These are phyloP conservation scores for Mycena epipterygia DNA, from an alignment of 768 basidiomycete species.

Conservation along the genomic window DNA sequence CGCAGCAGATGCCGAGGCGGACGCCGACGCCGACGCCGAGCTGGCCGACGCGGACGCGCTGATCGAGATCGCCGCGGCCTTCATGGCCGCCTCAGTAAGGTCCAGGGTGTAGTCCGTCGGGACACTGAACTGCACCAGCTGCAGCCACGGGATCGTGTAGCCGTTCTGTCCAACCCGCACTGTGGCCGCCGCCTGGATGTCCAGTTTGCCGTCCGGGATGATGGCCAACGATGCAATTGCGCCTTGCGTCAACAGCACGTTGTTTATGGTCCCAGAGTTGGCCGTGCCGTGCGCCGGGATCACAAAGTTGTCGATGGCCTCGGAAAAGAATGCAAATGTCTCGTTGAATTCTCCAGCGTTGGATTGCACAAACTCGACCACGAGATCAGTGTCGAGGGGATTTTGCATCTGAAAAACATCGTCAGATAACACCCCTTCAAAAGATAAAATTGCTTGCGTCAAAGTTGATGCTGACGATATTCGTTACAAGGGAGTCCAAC, in stretches of 20 bases:
- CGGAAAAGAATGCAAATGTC: conserved; percentile 71
- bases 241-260: conserved; percentile 73
- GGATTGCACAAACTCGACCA: conserved; percentile 69
- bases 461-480: conserved; percentile 68
- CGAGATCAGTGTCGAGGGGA: conserved; percentile 69
- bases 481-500: conserved; percentile 60
- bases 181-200: conserved; percentile 65
- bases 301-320: conserved; percentile 66
- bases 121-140: conserved; percentile 66
- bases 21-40: conserved; percentile 20
- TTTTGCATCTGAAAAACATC: conserved; percentile 59
- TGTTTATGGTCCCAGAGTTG: conserved; percentile 69
- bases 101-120: conserved; percentile 63
- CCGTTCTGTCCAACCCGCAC: conserved; percentile 63
- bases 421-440: conserved; percentile 18
- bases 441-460: conserved; percentile 56
- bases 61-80: conserved; percentile 39
- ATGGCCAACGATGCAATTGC: conserved; percentile 69
- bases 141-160: conserved; percentile 76
- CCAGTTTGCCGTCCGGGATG: conserved; percentile 66
- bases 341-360: conserved; percentile 65
- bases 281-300: conserved; percentile 70
- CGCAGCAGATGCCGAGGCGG: conserved; percentile 6
- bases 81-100: conserved; percentile 37
- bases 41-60: conserved; percentile 20